Percentiles rank a stretch among this genome's conserved stretches.
phyloP scores from a whole-genome alignment of 306 rosid species.

The Corylus heterophylla region DNA sequence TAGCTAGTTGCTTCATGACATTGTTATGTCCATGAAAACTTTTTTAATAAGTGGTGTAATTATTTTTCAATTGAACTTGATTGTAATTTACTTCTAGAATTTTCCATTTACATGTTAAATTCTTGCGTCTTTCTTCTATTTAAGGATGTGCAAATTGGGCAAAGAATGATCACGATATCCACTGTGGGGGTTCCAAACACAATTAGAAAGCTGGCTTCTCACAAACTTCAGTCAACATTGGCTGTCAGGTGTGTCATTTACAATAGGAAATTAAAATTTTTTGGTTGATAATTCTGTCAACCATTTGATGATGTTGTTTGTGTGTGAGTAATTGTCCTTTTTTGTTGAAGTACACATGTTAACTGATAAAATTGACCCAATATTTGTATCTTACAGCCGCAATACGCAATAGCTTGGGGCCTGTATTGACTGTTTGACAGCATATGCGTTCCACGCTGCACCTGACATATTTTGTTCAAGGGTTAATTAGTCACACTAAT shows the following conservation, averaged over 20 bases:
- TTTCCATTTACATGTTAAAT: conserved; percentile 3
- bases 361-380: background rate
- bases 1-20: conserved; percentile 12
- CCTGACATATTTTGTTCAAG: conserved; percentile 15
- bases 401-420: conserved; percentile 1
- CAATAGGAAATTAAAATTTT: background rate
- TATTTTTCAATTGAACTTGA: conserved; percentile 7
- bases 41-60: background rate
- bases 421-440: conserved; percentile 11
- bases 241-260: conserved; percentile 75
- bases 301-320: conserved; percentile 5
- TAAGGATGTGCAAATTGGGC: conserved; percentile 92
- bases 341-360: conserved; percentile 3
- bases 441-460: conserved; percentile 3
- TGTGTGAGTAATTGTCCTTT: conserved; percentile 14
- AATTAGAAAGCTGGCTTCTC: conserved; percentile 81
- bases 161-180: conserved; percentile 96
- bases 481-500: conserved; percentile 11
- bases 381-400: conserved; percentile 6
- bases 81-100: conserved; percentile 1
- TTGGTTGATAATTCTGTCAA: background rate
- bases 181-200: conserved; percentile 99
- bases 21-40: background rate
- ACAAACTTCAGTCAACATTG: conserved; percentile 94
- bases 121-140: conserved; percentile 23